A percentile compares a stretch with the other conserved stretches of the same genome.
Evolutionary conservation across 805 yeast species (phyloP).

Genomic region (Wickerhamiella kazuoi): DNA sequence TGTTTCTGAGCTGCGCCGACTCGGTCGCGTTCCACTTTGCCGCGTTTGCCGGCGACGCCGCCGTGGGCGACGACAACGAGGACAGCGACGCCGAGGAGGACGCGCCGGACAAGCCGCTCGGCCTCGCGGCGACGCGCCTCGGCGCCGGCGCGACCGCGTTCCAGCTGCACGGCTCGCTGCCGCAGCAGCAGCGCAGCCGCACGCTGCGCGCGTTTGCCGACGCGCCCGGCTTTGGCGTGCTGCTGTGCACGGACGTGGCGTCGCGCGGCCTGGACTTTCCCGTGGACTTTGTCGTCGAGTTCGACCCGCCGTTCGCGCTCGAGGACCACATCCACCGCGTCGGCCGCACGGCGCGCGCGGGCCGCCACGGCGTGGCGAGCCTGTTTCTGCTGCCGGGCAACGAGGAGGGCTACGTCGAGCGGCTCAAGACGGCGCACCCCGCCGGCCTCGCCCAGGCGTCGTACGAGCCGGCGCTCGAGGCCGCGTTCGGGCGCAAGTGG

Average conservation of each 20-base stretch:
- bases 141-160: constrained; percentile 32
- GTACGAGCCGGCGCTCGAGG: constrained; percentile 23
- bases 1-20: constrained; percentile 85
- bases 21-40: constrained; percentile 88
- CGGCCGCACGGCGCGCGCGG: constrained; percentile 98
- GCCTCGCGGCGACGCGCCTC: constrained; percentile 36
- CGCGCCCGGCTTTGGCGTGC: constrained; percentile 30
- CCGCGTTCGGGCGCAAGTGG: constrained; percentile 39
- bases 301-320: constrained; percentile 84
- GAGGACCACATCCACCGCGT: constrained; percentile 94
- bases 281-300: constrained; percentile 73
- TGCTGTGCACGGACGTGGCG: constrained; percentile 95
- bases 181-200: constrained; percentile 66
- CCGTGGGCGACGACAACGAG: constrained; percentile 20
- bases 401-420: constrained; percentile 69
- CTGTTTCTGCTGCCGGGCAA: constrained; percentile 73
- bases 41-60: constrained; percentile 40
- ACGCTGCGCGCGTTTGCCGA: constrained; percentile 33
- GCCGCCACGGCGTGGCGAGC: constrained; percentile 59
- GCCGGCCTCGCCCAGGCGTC: constrained; percentile 32
- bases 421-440: constrained; percentile 40
- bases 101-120: constrained; percentile 25
- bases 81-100: constrained; percentile 21
- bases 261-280: constrained; percentile 90
- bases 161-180: constrained; percentile 78